phyloP scores from a whole-genome alignment of 768 basidiomycete species.

The Solioccasus polychromus region DNA sequence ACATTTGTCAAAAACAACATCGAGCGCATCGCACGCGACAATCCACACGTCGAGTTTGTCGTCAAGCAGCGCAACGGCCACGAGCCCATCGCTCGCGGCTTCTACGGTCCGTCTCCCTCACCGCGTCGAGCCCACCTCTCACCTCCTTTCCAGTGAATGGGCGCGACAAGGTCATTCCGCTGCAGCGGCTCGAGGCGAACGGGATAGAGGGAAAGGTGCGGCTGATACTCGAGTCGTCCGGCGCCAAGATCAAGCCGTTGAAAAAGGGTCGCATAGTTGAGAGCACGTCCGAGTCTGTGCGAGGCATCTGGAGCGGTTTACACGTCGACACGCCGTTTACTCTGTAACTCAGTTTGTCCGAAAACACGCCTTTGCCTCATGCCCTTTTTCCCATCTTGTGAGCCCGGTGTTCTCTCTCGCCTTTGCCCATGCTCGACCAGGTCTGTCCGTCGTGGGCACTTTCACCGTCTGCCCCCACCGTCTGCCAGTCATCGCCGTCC shows the following conservation, averaged over 20 bases:
- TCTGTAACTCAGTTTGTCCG: constrained; percentile 29
- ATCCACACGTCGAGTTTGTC: constrained; percentile 85
- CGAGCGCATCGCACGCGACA: constrained; percentile 59
- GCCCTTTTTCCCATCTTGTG: constrained; percentile 10
- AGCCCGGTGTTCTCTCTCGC: constrained; percentile 4
- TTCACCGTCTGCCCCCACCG: too few relatives aligned
- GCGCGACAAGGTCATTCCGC: constrained; percentile 83
- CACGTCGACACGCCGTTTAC: constrained; percentile 72
- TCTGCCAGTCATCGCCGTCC: neutral
- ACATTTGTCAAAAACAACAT: constrained; percentile 64
- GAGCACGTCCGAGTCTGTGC: constrained; percentile 74
- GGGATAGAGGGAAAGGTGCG: constrained; percentile 76
- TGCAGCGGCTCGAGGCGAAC: constrained; percentile 71
- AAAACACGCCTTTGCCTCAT: constrained; percentile 34
- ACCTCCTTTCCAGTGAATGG: constrained; percentile 61
- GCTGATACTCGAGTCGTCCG: constrained; percentile 83
- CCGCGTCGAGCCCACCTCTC: neutral
- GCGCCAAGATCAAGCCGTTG: constrained; percentile 78
- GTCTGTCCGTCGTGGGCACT: too few relatives aligned
- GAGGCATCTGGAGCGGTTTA: constrained; percentile 89
- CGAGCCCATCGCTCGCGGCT: constrained; percentile 79
- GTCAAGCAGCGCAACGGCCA: constrained; percentile 70
- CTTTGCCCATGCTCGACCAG: neutral
- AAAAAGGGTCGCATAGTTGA: constrained; percentile 66
- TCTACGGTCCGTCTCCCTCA: constrained; percentile 56